A percentile compares a stretch with the other conserved stretches of the same genome.
These are phyloP conservation scores for Hyphopichia burtonii DNA, from an alignment of 1,139 yeast species.

Conservation along the genomic window DNA sequence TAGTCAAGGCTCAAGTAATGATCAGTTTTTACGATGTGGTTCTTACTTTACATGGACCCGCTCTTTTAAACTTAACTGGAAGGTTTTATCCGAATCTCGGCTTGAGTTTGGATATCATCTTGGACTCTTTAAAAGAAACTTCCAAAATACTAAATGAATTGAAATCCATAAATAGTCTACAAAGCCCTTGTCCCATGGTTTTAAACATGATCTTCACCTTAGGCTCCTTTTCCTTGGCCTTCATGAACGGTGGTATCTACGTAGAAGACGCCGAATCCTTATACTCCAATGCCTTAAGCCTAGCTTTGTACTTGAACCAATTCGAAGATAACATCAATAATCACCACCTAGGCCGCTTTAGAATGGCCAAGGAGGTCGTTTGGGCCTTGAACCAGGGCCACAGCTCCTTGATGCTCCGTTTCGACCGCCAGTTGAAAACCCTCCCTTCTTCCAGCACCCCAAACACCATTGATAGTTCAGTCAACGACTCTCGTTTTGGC, in stretches of 20 bases:
- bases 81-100: background rate
- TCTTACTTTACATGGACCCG: background rate
- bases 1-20: background rate
- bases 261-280: background rate
- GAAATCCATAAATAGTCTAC: background rate
- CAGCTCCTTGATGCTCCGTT: background rate
- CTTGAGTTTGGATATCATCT: background rate
- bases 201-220: background rate
- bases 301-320: background rate
- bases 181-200: background rate
- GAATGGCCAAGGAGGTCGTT: background rate
- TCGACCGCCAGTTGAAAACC: background rate
- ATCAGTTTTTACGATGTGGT: background rate
- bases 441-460: background rate
- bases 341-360: background rate
- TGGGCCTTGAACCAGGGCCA: background rate
- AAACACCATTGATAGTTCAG: background rate
- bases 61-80: background rate
- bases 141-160: background rate
- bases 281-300: background rate
- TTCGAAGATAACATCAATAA: background rate
- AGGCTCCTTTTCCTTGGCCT: background rate
- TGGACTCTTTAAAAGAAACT: background rate
- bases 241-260: background rate
- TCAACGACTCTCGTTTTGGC: background rate